Percentiles rank a stretch among this genome's conserved stretches.
phyloP scores from a whole-genome alignment of 108 stramenopile genomes.

The Skeletonema tropicum region DNA sequence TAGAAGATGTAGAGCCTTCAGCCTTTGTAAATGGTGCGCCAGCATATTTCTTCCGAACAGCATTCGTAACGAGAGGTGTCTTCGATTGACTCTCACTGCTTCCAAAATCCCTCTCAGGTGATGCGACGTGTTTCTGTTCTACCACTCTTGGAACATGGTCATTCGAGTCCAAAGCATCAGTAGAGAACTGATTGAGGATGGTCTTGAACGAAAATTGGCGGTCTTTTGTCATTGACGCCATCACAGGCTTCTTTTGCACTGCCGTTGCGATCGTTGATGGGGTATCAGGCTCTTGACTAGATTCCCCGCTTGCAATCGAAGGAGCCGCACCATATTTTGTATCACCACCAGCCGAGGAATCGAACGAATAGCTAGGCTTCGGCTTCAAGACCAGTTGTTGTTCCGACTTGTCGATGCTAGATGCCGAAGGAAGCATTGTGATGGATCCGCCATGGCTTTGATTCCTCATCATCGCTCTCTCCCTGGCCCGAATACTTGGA shows the following conservation, averaged over 20 bases:
- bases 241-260: slow-evolving; percentile 7
- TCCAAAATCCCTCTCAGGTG: no score
- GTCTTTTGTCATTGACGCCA: slow-evolving; percentile 2
- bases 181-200: slow-evolving; percentile 19
- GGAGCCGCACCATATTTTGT: background rate
- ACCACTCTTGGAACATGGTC: background rate
- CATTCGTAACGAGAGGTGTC: slow-evolving; percentile 29
- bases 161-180: slow-evolving; percentile 8
- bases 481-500: slow-evolving; percentile 36
- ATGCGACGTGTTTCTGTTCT: no score
- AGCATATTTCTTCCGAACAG: slow-evolving; percentile 20
- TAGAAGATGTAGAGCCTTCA: background rate
- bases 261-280: slow-evolving; percentile 18
- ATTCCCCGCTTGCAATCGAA: slow-evolving; percentile 11
- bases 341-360: slow-evolving; percentile 1
- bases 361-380: slow-evolving; percentile 20
- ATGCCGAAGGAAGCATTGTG: slow-evolving; percentile 37
- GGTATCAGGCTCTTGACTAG: slow-evolving; percentile 1
- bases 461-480: slow-evolving; percentile 19
- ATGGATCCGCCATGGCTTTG: slow-evolving; percentile 20
- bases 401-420: slow-evolving; percentile 6
- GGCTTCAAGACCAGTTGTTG: background rate
- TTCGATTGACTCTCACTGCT: slow-evolving; percentile 5
- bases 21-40: slow-evolving; percentile 34
- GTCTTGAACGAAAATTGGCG: slow-evolving; percentile 34